Base-by-base conservation (phyloP, 2,329 filamentous ascomycete genomes). In the Colletotrichum sp. region DNA sequence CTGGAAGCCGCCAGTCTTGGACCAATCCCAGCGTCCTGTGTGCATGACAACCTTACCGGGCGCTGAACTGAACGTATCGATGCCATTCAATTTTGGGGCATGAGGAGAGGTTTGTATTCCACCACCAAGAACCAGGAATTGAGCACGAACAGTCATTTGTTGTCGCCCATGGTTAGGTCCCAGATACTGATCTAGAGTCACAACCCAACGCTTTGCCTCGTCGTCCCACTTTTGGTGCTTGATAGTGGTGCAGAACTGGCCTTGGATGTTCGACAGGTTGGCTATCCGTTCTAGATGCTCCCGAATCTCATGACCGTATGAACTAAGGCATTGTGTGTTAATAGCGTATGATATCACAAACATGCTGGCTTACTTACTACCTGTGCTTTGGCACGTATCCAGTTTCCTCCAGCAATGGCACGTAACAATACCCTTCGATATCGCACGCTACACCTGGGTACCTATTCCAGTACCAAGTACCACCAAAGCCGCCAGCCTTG, bases 401-500 rank as follows among this genome's bases (percentile, higher is more conserved):
- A 7, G 73, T 77, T n/a, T 77, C 72, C 21, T 72, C 72, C 14
- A 72, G 64, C 7, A 77, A 58, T 7, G 72, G 75, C 7, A 77
- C 14, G 52, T 75, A 77, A 4, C 56, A 16, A 28, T 75, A 77
- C 4, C 89, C 36, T 58, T 93, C 91, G 4, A 91, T 82, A 78
- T 93, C 91, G 78, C 90, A 92, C 76, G 85, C 84, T 13, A 88
- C 78, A 0, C 87, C 88, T 1, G 87, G 87, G 71, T 88, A 90
- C 0, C 86, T 81, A 71, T 89, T 88, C 85, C 87, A 89, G 73
- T 87, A 88, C 88, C 87, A 90, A 0, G 86, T 88, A 8, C 88
- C 88, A 3, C 88, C 88, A 24, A 87, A 84, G 4, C 85, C 87
- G 4, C 85, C 86, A 2, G 83, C 86, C 0, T 79, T 77, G 38